Conservation (phyloP, 2,329 filamentous ascomycete species). For the Microthyrium microscopicum region DNA sequence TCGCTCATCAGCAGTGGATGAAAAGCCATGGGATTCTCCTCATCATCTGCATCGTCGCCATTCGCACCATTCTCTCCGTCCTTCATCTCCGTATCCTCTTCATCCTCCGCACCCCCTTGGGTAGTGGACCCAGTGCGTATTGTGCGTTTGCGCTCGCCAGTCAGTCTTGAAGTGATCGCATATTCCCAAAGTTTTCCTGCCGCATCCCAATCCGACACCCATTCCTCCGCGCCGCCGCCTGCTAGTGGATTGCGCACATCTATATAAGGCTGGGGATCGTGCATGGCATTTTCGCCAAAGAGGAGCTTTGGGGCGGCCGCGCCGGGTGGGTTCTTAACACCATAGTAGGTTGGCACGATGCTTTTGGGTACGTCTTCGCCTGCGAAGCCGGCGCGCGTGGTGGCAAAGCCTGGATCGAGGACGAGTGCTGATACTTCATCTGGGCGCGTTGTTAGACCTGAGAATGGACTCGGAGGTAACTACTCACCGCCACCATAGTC, state of each 20-base stretch:
- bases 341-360: constrained; percentile 82
- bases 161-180: constrained; percentile 74
- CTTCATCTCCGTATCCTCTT: constrained; percentile 64
- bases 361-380: constrained; percentile 96
- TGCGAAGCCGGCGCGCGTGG: constrained; percentile 85
- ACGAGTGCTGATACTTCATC: constrained; percentile 97
- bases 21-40: constrained; percentile 63
- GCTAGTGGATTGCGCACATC: constrained; percentile 89
- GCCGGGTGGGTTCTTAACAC: constrained; percentile 33
- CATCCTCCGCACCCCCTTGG: too few species aligned
- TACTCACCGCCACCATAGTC: constrained; percentile 9
- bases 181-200: constrained; percentile 85
- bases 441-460: constrained; percentile 22
- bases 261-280: constrained; percentile 56
- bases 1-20: constrained; percentile 89
- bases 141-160: constrained; percentile 56
- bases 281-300: constrained; percentile 83
- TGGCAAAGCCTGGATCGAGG: constrained; percentile 84
- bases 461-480: not conserved
- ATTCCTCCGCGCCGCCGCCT: constrained; percentile 44
- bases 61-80: constrained; percentile 36
- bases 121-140: too few species aligned
- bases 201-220: constrained; percentile 93
- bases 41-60: constrained; percentile 44
- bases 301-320: constrained; percentile 39